Evolutionary conservation across 441 rosid species (phyloP).

Genomic region (Corymbia calophylla): DNA sequence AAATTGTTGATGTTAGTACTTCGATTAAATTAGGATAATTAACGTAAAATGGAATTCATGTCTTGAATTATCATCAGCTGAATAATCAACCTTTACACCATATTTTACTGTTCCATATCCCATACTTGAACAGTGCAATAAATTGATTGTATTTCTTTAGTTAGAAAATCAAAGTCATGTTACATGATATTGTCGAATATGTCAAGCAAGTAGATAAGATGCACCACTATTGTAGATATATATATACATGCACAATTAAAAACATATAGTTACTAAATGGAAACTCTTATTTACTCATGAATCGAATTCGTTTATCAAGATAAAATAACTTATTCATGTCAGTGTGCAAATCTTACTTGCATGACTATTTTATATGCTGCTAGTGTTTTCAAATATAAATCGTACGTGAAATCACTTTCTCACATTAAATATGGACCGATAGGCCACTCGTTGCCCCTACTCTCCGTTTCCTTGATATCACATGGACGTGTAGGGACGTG

Average conservation of each 20-base stretch:
- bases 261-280: too few species aligned
- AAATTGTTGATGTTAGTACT: background rate
- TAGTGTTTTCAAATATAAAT: background rate
- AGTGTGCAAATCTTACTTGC: background rate
- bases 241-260: too few species aligned
- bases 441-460: background rate
- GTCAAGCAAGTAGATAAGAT: background rate
- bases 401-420: background rate
- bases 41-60: background rate
- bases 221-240: too few species aligned
- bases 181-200: background rate
- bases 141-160: background rate
- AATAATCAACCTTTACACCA: background rate
- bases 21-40: background rate
- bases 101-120: background rate
- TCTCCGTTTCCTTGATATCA: background rate
- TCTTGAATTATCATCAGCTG: background rate
- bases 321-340: background rate
- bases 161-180: background rate
- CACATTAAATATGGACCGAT: background rate
- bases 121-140: background rate
- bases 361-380: background rate
- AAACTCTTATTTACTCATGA: background rate
- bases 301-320: background rate
- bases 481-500: background rate